Evolutionary conservation across 1,284 basidiomycete species (phyloP).

Genomic region (Sporisorium sorghi): DNA sequence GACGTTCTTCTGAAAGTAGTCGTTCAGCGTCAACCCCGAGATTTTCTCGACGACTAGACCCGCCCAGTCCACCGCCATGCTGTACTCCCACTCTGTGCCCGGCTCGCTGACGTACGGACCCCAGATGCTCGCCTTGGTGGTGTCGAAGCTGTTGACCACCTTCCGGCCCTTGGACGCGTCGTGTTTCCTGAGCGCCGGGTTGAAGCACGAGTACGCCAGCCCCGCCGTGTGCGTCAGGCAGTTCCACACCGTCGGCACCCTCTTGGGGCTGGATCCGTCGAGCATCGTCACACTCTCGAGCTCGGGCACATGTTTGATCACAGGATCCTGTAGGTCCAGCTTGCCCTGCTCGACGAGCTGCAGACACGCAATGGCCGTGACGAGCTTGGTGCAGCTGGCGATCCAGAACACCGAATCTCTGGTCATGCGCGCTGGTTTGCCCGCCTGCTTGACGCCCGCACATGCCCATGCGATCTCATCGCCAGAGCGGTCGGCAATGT

Average conservation of each 20-base stretch:
- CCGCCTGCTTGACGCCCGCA: constrained; percentile 52
- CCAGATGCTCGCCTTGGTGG: constrained; percentile 20
- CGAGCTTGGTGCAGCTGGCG: constrained; percentile 66
- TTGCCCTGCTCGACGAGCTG: constrained; percentile 66
- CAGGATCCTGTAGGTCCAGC: constrained; percentile 58
- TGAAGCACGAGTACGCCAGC: constrained; percentile 52
- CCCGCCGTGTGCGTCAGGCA: constrained; percentile 54
- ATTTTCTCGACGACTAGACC: constrained; percentile 49
- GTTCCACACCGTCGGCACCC: constrained; percentile 51
- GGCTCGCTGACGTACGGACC: constrained; percentile 52
- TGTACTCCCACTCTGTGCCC: constrained; percentile 58
- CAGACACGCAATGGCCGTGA: constrained; percentile 66
- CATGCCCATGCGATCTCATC: constrained; percentile 53
- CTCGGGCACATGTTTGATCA: constrained; percentile 57
- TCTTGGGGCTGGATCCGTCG: constrained; percentile 43
- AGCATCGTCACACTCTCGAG: constrained; percentile 50
- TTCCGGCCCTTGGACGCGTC: constrained; percentile 24
- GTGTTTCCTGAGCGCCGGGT: constrained; percentile 29
- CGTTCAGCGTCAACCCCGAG: constrained; percentile 52
- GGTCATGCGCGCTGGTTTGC: constrained; percentile 43
- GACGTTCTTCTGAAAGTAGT: constrained; percentile 58
- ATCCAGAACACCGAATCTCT: constrained; percentile 60
- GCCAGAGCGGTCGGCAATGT: constrained; percentile 53
- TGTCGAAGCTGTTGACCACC: constrained; percentile 39
- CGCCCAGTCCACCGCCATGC: constrained; percentile 53